phyloP scores from a whole-genome alignment of 2,329 filamentous ascomycete species.

The Hysterium pulicare region DNA sequence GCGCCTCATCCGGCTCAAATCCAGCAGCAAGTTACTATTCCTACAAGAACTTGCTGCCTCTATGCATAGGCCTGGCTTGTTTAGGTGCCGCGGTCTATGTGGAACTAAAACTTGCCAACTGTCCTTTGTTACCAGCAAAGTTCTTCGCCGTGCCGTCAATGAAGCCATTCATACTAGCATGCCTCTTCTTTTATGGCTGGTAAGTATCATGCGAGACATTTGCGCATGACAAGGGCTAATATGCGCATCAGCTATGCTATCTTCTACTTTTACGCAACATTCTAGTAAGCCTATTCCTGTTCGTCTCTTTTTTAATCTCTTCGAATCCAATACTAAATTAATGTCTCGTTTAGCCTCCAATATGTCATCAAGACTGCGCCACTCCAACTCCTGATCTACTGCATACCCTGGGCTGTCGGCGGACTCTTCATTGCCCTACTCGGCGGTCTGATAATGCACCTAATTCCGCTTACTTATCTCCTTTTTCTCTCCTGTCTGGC shows the following conservation, averaged over 20 bases:
- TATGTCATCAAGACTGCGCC: constrained; percentile 26
- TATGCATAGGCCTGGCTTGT: constrained; percentile 60
- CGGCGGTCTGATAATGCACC: constrained; percentile 33
- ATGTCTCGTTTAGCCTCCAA: constrained; percentile 17
- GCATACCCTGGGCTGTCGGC: constrained; percentile 34
- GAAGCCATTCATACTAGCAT: constrained; percentile 36
- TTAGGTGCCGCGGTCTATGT: constrained; percentile 63
- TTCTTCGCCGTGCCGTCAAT: constrained; percentile 69
- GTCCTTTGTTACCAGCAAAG: constrained; percentile 67
- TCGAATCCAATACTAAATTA: background rate
- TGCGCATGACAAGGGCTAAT: too few species aligned
- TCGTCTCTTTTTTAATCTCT: background rate
- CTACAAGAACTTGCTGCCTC: constrained; percentile 63
- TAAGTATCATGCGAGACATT: too few species aligned
- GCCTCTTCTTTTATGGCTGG: constrained; percentile 45
- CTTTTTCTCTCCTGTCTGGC: constrained; percentile 26
- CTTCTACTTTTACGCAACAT: constrained; percentile 38
- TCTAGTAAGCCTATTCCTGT: constrained; percentile 23
- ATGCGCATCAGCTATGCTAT: too few species aligned
- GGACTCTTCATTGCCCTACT: constrained; percentile 32
- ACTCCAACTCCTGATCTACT: constrained; percentile 33
- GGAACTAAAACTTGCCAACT: constrained; percentile 65
- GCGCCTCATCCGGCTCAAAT: constrained; percentile 66
- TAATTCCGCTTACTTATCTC: constrained; percentile 25
- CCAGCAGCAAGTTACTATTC: constrained; percentile 65